phyloP scores from a whole-genome alignment of 768 basidiomycete genomes.

The Phaeolepiota aurea region DNA sequence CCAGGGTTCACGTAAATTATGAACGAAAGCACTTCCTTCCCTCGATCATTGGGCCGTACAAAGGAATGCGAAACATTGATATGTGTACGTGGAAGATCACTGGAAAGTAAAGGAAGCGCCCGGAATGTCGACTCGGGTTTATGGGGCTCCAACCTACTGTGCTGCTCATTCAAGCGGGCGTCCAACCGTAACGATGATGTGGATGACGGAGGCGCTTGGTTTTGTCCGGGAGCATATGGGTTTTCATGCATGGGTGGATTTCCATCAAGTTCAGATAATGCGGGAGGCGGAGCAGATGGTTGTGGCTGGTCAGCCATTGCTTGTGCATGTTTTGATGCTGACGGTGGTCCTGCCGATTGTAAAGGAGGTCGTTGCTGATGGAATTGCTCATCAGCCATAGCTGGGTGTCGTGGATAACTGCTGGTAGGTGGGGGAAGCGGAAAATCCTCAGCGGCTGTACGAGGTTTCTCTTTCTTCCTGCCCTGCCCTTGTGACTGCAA shows the following conservation, averaged over 20 bases:
- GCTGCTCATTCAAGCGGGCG: conserved; percentile 11
- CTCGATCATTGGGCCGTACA: conserved; percentile 82
- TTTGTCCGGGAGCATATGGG: conserved; percentile 10
- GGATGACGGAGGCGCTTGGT: conserved; percentile 7
- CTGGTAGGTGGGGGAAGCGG: conserved; percentile 35
- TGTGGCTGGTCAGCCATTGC: conserved; percentile 12
- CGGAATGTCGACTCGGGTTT: conserved; percentile 44
- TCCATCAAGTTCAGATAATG: conserved; percentile 2
- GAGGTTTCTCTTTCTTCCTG: conserved; percentile 22
- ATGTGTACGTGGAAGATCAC: conserved; percentile 66
- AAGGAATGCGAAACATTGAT: conserved; percentile 72
- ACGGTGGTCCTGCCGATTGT: background rate
- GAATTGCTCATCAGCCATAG: conserved; percentile 9
- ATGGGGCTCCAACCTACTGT: conserved; percentile 13
- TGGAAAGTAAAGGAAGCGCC: conserved; percentile 58
- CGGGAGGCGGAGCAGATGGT: conserved; percentile 5
- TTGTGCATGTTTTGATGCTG: conserved; percentile 15
- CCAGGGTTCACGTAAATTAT: conserved; percentile 69
- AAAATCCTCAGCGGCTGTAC: conserved; percentile 41
- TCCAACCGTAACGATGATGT: background rate
- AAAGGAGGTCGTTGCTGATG: conserved; percentile 4
- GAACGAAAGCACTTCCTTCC: conserved; percentile 90
- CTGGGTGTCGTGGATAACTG: conserved; percentile 16
- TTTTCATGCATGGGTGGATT: conserved; percentile 10
- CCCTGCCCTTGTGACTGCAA: conserved; percentile 5